Evolutionary conservation across 768 basidiomycete species (phyloP), one percentile per base, ranked within the genome.

Genomic region (Mycena polygramma): DNA sequence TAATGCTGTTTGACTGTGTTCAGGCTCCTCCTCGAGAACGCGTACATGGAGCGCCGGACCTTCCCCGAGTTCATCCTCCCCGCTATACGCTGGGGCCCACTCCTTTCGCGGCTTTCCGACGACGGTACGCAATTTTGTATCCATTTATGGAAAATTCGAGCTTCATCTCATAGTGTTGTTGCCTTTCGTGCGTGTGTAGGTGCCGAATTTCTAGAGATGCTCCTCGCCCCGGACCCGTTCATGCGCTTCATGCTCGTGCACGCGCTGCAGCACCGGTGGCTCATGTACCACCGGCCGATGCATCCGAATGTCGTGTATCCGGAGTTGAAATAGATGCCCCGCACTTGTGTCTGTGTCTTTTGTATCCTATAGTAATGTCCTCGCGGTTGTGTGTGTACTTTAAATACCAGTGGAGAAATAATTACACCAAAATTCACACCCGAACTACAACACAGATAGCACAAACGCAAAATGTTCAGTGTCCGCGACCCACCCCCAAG

Each of bases 281-380:
- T 65, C 30, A 14, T 39, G 35, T 49, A 57, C 19, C 64, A 65
- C 26, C 64, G 54, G 13, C 64, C 54, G 45, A 57, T 65, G 64
- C 57, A 65, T 24, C 64, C 64, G 14, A 65, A 65, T 11, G 24
- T 65, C 8, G 2, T 65, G 13, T 65, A 65, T 63, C 63, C 63
- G 37, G 1, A 63, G 46, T n/a, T 35, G n/a, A 19, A 7, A 19
- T 46, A 46, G 45, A 46, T 9, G 41, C 3, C 3, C 30, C 6
- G 30, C 30, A 30, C 30, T 2, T 30, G 30, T 30, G 30, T 30
- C 30, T 30, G 30, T 30, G 6, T 30, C 30, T 30, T 30, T 30
- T 30, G 30, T 30, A 30, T 30, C 30, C 30, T 30, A 30, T 30
- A 30, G 30, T 6, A 6, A 30, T 30, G 30, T 30, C 30, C 6